Evolutionary conservation across 257 asterid genomes (phyloP).

Genomic region (Henckelia pumila): DNA sequence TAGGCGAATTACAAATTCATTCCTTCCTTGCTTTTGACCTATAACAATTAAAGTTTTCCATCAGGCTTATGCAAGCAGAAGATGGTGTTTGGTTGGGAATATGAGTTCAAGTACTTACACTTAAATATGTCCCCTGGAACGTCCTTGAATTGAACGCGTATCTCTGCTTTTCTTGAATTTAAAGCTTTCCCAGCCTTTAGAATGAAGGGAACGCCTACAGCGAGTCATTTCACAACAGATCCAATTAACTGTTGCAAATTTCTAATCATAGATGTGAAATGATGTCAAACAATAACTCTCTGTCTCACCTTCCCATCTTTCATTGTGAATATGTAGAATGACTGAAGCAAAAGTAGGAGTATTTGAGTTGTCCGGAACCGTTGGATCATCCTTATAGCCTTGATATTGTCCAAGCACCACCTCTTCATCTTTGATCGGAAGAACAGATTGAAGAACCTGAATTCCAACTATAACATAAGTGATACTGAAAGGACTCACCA

Average conservation of each 20-base stretch:
- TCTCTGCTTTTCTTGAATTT: slow-evolving; percentile 90
- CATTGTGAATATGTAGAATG: slow-evolving; percentile 54
- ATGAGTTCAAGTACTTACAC: slow-evolving; percentile 39
- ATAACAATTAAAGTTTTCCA: slow-evolving; percentile 18
- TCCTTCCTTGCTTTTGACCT: slow-evolving; percentile 94
- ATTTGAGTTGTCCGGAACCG: slow-evolving; percentile 74
- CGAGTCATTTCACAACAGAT: background rate
- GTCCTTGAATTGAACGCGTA: slow-evolving; percentile 92
- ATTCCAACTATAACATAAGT: slow-evolving; percentile 26
- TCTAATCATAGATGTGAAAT: background rate
- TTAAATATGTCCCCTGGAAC: slow-evolving; percentile 95
- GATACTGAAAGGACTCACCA: slow-evolving; percentile 3
- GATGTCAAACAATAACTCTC: background rate
- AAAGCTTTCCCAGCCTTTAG: slow-evolving; percentile 98
- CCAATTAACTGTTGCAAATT: background rate
- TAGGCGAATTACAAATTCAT: slow-evolving; percentile 92
- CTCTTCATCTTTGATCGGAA: slow-evolving; percentile 83
- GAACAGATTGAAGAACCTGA: slow-evolving; percentile 93
- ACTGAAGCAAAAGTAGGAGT: slow-evolving; percentile 66
- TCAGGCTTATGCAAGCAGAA: slow-evolving; percentile 23
- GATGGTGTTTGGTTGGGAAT: background rate
- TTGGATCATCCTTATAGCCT: slow-evolving; percentile 84
- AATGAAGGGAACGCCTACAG: slow-evolving; percentile 90
- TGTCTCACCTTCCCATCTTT: slow-evolving; percentile 70
- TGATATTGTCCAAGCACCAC: slow-evolving; percentile 96